These are phyloP conservation scores for Trichoderma breve DNA, from an alignment of 2,329 filamentous ascomycete genomes.

Conservation along the genomic window DNA sequence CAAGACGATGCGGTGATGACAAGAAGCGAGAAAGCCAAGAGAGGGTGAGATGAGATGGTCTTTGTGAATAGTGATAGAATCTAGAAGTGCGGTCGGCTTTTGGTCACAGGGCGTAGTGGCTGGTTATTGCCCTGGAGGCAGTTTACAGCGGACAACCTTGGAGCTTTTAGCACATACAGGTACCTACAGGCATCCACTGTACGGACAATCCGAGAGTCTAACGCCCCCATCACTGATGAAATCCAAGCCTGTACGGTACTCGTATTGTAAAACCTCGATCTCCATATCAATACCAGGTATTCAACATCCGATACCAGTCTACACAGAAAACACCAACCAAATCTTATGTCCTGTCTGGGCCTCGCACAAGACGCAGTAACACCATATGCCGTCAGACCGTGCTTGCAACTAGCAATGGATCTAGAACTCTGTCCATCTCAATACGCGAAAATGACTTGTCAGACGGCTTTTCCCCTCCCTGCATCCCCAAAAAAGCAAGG, in stretches of 20 bases:
- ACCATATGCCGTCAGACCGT: not conserved
- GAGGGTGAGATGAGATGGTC: not conserved
- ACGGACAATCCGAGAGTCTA: not conserved
- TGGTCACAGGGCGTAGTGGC: not conserved
- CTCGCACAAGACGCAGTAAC: not conserved
- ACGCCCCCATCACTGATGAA: not conserved
- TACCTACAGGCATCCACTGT: not conserved
- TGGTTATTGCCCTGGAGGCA: not conserved
- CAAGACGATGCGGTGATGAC: not conserved
- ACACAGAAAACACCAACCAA: not conserved
- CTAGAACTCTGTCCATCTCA: not conserved
- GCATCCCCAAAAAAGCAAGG: not conserved
- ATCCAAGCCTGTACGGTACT: not conserved
- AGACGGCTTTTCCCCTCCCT: not conserved
- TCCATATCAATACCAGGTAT: not conserved
- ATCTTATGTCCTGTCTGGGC: slow-evolving; percentile 11
- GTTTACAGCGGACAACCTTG: not conserved
- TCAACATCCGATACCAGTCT: not conserved
- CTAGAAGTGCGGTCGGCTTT: not conserved
- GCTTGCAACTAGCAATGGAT: not conserved
- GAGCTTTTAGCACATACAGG: not conserved
- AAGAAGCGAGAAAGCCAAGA: not conserved
- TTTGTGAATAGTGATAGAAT: not conserved
- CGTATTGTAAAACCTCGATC: not conserved
- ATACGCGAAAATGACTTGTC: slow-evolving; percentile 3